Percentiles rank a stretch among this genome's conserved stretches.
phyloP scores from a whole-genome alignment of 2,329 filamentous ascomycete species.

The Trichoderma semiorbis region DNA sequence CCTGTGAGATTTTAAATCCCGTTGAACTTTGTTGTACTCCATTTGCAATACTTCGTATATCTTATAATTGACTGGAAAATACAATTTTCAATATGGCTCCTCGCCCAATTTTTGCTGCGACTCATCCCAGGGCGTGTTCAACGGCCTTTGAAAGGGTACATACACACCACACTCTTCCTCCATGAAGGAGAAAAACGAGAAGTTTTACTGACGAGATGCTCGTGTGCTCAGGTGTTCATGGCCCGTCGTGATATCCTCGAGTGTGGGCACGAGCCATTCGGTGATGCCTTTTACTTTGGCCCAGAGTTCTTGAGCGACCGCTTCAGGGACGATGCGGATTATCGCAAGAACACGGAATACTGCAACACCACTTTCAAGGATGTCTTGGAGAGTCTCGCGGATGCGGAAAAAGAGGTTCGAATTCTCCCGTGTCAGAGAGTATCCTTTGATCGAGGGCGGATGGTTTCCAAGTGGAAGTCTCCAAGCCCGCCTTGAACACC shows the following conservation, averaged over 20 bases:
- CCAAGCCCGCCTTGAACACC: not conserved
- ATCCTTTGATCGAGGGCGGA: not conserved
- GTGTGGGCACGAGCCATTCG: conserved; percentile 93
- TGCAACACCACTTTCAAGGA: conserved; percentile 67
- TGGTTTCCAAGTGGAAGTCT: not conserved
- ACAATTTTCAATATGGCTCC: conserved; percentile 54
- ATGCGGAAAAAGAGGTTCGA: conserved; percentile 69
- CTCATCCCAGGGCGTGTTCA: conserved; percentile 91
- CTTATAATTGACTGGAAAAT: not conserved
- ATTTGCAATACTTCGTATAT: not conserved
- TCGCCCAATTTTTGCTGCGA: conserved; percentile 81
- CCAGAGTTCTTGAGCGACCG: conserved; percentile 80
- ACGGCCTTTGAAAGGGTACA: conserved; percentile 91
- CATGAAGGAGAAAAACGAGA: too few relatives aligned
- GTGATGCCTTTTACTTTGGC: conserved; percentile 93
- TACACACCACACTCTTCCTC: not conserved
- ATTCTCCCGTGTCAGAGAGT: conserved; percentile 16
- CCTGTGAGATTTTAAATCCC: not conserved
- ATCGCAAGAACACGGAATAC: conserved; percentile 61
- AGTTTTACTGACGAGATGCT: not conserved
- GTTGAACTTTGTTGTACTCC: not conserved
- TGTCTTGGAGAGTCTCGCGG: conserved; percentile 72
- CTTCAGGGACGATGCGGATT: conserved; percentile 65
- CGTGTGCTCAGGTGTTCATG: conserved; percentile 77
- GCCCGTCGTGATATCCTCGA: conserved; percentile 76